These are phyloP conservation scores for Pholiota conissans DNA, from an alignment of 768 basidiomycete species.

Conservation along the genomic window DNA sequence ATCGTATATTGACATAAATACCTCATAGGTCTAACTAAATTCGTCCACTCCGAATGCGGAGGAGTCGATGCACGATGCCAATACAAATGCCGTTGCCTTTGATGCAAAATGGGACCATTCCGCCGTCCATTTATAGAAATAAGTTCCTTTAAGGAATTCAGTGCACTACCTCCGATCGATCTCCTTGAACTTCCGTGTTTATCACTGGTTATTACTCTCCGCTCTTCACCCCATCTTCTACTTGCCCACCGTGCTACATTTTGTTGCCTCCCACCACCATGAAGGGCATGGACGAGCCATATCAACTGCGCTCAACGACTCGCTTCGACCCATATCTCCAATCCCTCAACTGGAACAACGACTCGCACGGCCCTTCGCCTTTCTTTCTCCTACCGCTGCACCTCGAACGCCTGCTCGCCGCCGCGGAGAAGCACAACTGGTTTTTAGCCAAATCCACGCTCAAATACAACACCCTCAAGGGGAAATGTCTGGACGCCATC, in stretches of 20 bases:
- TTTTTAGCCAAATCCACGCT: conserved; percentile 30
- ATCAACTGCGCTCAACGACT: conserved; percentile 51
- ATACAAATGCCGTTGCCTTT: too few relatives aligned
- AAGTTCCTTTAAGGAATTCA: not conserved
- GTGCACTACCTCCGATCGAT: not conserved
- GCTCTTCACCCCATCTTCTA: not conserved
- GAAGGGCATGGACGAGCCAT: conserved; percentile 11
- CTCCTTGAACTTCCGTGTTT: not conserved
- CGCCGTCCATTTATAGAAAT: not conserved
- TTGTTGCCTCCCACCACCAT: not conserved
- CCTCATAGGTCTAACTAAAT: too few relatives aligned
- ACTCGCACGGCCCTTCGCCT: conserved; percentile 48
- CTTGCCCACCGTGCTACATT: not conserved
- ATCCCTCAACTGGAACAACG: conserved; percentile 56
- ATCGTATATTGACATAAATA: too few relatives aligned
- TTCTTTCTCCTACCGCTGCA: conserved; percentile 67
- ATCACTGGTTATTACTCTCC: not conserved
- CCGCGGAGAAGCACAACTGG: conserved; percentile 57
- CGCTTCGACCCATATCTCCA: conserved; percentile 57
- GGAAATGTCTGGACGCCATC: conserved; percentile 48
- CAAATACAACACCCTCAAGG: conserved; percentile 39
- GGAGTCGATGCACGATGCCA: too few relatives aligned
- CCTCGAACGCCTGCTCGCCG: conserved; percentile 54
- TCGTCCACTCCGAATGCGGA: too few relatives aligned
- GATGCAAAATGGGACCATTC: too few relatives aligned